phyloP scores from a whole-genome alignment of 2,329 filamentous ascomycete species.

The Mycosphaerella sp. region DNA sequence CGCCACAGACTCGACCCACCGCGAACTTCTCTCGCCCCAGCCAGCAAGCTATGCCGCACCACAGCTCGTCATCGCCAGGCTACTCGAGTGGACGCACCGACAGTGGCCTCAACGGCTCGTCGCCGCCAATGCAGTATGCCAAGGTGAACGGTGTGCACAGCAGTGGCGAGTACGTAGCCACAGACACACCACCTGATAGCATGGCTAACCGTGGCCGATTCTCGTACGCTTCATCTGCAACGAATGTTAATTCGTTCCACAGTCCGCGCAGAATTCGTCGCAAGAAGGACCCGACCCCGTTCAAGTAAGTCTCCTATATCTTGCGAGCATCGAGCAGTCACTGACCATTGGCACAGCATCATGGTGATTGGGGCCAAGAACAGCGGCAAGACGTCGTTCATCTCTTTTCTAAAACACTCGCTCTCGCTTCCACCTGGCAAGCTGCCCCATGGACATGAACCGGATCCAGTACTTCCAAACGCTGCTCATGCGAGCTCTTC shows the following conservation, averaged over 20 bases:
- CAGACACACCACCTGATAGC: slow-evolving; percentile 70
- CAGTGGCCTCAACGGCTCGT: slow-evolving; percentile 22
- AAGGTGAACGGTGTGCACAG: slow-evolving; percentile 8
- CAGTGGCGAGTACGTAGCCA: slow-evolving; percentile 55
- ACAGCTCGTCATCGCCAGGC: slow-evolving; percentile 26
- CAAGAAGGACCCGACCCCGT: slow-evolving; percentile 94
- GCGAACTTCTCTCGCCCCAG: slow-evolving; percentile 34
- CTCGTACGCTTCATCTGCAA: slow-evolving; percentile 91
- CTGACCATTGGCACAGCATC: slow-evolving; percentile 52
- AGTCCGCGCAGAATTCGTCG: slow-evolving; percentile 85
- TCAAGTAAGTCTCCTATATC: slow-evolving; percentile 69
- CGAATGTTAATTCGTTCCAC: slow-evolving; percentile 76
- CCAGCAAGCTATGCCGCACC: slow-evolving; percentile 17
- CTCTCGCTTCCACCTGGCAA: slow-evolving; percentile 79
- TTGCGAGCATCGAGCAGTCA: not conserved
- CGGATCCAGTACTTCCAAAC: slow-evolving; percentile 15
- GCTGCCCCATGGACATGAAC: slow-evolving; percentile 40
- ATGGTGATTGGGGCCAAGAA: slow-evolving; percentile 82
- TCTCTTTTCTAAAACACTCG: slow-evolving; percentile 87
- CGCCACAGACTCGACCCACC: slow-evolving; percentile 33
- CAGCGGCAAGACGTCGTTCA: slow-evolving; percentile 92
- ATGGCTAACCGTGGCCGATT: slow-evolving; percentile 96
- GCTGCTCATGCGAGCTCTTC: slow-evolving; percentile 33
- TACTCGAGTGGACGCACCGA: slow-evolving; percentile 25
- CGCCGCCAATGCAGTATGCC: slow-evolving; percentile 16